phyloP scores from a whole-genome alignment of 768 basidiomycete species.

The Boletus sp. region DNA sequence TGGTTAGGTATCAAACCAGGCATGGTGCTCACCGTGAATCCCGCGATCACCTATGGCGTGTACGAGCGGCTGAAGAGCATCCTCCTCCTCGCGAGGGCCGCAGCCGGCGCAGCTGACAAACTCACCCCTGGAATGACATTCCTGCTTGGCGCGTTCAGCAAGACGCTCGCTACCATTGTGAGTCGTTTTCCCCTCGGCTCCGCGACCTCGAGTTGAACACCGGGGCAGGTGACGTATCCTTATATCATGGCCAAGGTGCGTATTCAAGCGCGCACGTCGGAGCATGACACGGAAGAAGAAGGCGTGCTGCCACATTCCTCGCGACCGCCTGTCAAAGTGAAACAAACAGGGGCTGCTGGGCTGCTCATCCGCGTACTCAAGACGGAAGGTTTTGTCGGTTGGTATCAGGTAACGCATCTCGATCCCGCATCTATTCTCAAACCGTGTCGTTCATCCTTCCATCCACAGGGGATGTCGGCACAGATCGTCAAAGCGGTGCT shows the following conservation, averaged over 20 bases:
- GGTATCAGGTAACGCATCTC: conserved; percentile 76
- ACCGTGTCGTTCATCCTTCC: background rate
- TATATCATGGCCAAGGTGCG: conserved; percentile 97
- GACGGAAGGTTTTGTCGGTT: conserved; percentile 81
- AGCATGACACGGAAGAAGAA: conserved; percentile 37
- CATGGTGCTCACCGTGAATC: conserved; percentile 94
- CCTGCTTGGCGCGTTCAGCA: conserved; percentile 85
- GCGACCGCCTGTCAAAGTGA: conserved; percentile 25
- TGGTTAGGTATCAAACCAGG: conserved; percentile 94
- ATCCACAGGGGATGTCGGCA: conserved; percentile 84
- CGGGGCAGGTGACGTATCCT: conserved; percentile 79
- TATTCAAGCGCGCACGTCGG: conserved; percentile 79
- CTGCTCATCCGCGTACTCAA: conserved; percentile 69
- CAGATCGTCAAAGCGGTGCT: conserved; percentile 96
- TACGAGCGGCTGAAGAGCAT: conserved; percentile 88
- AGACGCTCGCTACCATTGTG: conserved; percentile 93
- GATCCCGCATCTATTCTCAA: background rate
- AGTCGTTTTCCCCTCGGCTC: conserved; percentile 20
- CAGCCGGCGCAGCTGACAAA: conserved; percentile 47
- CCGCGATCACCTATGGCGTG: conserved; percentile 94
- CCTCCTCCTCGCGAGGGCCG: conserved; percentile 53
- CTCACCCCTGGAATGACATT: conserved; percentile 80
- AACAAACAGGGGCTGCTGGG: conserved; percentile 71
- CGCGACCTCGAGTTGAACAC: background rate
- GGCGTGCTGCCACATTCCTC: conserved; percentile 16